Percentiles rank a stretch among this genome's conserved stretches.
Evolutionary conservation across 257 asterid species (phyloP).

Genomic region (Fraxinus americana): DNA sequence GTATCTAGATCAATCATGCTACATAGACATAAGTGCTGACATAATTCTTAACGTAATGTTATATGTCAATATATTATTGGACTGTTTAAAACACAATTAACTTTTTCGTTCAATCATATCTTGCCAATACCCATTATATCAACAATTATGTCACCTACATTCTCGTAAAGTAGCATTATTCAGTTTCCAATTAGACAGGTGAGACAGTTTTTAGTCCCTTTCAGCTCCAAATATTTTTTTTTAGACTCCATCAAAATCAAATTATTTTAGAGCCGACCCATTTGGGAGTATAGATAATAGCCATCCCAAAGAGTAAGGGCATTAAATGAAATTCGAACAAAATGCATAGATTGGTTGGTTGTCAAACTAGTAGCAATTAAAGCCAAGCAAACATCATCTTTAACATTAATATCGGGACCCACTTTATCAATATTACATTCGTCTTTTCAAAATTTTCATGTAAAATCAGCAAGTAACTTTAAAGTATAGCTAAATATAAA

Average conservation of each 20-base stretch:
- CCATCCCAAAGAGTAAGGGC: not conserved
- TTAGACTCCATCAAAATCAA: not conserved
- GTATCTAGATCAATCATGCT: too few relatives aligned
- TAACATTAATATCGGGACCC: constrained; percentile 16
- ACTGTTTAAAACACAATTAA: too few relatives aligned
- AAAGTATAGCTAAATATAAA: too few relatives aligned
- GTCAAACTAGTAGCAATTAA: not conserved
- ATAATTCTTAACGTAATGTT: too few relatives aligned
- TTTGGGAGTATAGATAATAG: not conserved
- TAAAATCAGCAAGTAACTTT: not conserved
- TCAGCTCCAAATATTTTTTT: not conserved
- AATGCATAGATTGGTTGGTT: too few relatives aligned
- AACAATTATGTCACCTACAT: too few relatives aligned
- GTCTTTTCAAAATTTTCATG: not conserved
- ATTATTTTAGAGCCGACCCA: not conserved
- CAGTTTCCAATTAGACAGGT: not conserved
- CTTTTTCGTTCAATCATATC: too few relatives aligned
- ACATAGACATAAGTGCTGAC: too few relatives aligned
- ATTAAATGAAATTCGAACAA: not conserved
- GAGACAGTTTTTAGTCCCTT: constrained; percentile 1
- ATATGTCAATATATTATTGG: too few relatives aligned
- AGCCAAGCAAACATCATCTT: not conserved
- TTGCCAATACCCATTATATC: too few relatives aligned
- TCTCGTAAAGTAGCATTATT: too few relatives aligned
- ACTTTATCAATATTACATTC: not conserved